Conservation (phyloP, 2,329 filamentous ascomycete species). For the Fusarium staphyleae region DNA sequence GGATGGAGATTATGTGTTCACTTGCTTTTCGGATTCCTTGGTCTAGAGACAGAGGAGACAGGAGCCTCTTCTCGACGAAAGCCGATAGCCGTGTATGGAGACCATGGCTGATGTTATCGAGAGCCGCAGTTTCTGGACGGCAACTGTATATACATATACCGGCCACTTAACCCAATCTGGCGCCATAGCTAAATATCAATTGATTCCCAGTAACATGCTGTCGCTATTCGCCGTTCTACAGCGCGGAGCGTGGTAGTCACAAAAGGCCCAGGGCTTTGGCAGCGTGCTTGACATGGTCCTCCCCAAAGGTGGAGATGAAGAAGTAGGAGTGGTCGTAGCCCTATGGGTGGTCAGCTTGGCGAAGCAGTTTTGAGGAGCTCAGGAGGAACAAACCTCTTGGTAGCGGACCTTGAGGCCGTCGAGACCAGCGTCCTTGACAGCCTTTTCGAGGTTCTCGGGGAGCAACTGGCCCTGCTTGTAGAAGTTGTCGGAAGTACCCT, state of each 20-base stretch:
- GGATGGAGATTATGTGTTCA: constrained; percentile 22
- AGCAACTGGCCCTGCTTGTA: constrained; percentile 93
- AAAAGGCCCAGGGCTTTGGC: constrained; percentile 75
- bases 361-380: neutral
- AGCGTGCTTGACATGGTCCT: constrained; percentile 90
- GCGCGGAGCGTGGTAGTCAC: constrained; percentile 40
- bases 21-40: constrained; percentile 26
- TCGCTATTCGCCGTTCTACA: constrained; percentile 28
- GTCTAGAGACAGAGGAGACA: neutral
- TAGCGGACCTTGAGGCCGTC: constrained; percentile 79
- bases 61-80: constrained; percentile 3
- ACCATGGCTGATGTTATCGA: constrained; percentile 11
- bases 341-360: constrained; percentile 44
- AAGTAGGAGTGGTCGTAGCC: constrained; percentile 98
- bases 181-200: constrained; percentile 22
- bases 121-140: constrained; percentile 5
- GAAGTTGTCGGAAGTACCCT: constrained; percentile 95
- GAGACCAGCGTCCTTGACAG: constrained; percentile 77
- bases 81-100: constrained; percentile 5
- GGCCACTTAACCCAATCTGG: constrained; percentile 1
- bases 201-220: constrained; percentile 15
- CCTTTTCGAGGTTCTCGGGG: constrained; percentile 88
- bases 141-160: constrained; percentile 5
- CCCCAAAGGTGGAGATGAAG: constrained; percentile 89
- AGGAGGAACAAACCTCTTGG: constrained; percentile 66